Conservation (phyloP, 345 rosid species). For the Hibiscus tridactylites region DNA sequence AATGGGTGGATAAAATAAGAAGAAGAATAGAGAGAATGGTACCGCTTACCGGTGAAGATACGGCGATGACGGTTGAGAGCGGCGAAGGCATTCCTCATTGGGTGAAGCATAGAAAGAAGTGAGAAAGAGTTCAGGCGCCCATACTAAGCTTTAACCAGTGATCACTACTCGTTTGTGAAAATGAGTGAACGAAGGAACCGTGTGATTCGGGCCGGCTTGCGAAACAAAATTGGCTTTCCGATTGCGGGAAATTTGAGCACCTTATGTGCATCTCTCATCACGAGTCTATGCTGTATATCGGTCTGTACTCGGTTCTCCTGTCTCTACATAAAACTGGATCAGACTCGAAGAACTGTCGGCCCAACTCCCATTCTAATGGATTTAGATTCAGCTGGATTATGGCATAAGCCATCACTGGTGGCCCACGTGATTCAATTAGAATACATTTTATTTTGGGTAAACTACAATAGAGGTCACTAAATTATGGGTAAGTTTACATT, state of each 20-base stretch:
- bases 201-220: not conserved
- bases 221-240: not conserved
- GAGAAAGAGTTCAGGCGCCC: slow-evolving; percentile 9
- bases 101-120: slow-evolving; percentile 12
- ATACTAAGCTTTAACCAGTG: slow-evolving; percentile 4
- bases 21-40: not conserved
- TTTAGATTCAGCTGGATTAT: not conserved
- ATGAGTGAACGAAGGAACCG: slow-evolving; percentile 21
- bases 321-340: not conserved
- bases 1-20: not conserved
- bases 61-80: slow-evolving; percentile 48
- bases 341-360: not conserved
- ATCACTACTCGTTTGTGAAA: slow-evolving; percentile 36
- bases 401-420: not conserved
- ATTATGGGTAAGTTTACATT: no score
- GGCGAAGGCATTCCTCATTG: slow-evolving; percentile 60
- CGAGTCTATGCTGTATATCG: not conserved
- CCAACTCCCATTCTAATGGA: not conserved
- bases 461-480: no score
- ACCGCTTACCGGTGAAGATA: slow-evolving; percentile 22
- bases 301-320: not conserved
- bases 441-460: no score
- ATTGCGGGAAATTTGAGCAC: not conserved
- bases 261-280: not conserved
- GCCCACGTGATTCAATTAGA: not conserved